Evolutionary conservation across 768 basidiomycete genomes (phyloP).

Genomic region (Tulasnella sp.): DNA sequence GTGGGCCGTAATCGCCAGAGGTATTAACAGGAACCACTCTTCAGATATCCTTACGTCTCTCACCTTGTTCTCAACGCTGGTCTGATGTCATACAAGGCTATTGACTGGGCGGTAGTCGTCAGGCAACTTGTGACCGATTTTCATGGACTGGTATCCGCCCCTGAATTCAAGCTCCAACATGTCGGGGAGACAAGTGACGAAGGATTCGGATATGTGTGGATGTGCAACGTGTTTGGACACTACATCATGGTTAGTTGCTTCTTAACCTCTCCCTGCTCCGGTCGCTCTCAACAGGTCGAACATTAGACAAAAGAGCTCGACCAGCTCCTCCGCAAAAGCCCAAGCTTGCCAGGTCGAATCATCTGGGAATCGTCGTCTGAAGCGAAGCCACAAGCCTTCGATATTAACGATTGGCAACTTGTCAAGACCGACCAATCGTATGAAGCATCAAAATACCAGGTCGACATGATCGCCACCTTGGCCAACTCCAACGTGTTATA

Average conservation of each 20-base stretch:
- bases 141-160: conserved; percentile 56
- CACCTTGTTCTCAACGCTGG: conserved; percentile 84
- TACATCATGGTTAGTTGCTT: conserved; percentile 65
- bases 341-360: conserved; percentile 57
- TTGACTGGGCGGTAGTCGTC: conserved; percentile 56
- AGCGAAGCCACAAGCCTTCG: conserved; percentile 57
- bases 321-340: conserved; percentile 49
- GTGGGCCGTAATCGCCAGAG: conserved; percentile 6
- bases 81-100: conserved; percentile 57
- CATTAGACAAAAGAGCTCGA: conserved; percentile 67
- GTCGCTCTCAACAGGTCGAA: background rate
- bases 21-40: background rate
- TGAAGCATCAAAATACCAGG: conserved; percentile 74
- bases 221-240: conserved; percentile 82
- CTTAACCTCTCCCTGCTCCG: background rate
- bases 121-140: conserved; percentile 55
- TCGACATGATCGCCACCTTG: conserved; percentile 59
- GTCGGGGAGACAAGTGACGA: conserved; percentile 64
- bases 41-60: conserved; percentile 77
- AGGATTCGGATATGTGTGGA: conserved; percentile 80
- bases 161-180: conserved; percentile 61
- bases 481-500: conserved; percentile 38
- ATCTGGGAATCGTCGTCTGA: conserved; percentile 82
- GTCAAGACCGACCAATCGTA: conserved; percentile 64
- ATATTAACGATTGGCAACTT: conserved; percentile 73